Conservation (phyloP, 257 asterid genomes). For the Vinca minor region DNA sequence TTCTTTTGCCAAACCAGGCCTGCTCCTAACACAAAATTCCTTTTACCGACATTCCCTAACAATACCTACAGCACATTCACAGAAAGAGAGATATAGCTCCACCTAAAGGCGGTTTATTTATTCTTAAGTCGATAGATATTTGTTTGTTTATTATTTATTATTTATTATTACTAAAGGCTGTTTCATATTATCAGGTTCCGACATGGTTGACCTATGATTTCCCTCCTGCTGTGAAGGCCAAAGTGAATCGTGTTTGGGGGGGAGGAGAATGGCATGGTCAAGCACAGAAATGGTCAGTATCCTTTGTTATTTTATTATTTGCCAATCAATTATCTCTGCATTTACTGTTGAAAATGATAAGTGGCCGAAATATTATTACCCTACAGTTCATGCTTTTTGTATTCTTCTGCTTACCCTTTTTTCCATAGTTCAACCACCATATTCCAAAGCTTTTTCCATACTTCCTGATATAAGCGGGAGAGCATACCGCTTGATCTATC, state of each 20-base stretch:
- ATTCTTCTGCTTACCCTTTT: background rate
- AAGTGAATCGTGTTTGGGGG: conserved; percentile 95
- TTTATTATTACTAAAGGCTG: conserved; percentile 10
- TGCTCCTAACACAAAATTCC: no score
- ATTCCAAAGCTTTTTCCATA: background rate
- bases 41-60: no score
- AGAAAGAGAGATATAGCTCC: no score
- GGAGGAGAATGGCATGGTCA: conserved; percentile 99
- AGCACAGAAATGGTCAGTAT: conserved; percentile 84
- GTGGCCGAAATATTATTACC: background rate
- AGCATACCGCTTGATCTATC: background rate
- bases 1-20: no score
- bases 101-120: no score
- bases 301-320: background rate
- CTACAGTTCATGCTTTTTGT: background rate
- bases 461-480: background rate
- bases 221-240: conserved; percentile 93
- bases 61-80: no score
- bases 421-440: background rate
- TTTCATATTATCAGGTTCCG: conserved; percentile 54
- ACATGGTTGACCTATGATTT: conserved; percentile 90
- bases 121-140: background rate
- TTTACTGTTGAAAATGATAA: background rate
- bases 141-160: background rate
- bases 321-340: background rate